Base-by-base conservation (phyloP, 1,284 basidiomycete species). In the Naganishia liquefaciens region DNA sequence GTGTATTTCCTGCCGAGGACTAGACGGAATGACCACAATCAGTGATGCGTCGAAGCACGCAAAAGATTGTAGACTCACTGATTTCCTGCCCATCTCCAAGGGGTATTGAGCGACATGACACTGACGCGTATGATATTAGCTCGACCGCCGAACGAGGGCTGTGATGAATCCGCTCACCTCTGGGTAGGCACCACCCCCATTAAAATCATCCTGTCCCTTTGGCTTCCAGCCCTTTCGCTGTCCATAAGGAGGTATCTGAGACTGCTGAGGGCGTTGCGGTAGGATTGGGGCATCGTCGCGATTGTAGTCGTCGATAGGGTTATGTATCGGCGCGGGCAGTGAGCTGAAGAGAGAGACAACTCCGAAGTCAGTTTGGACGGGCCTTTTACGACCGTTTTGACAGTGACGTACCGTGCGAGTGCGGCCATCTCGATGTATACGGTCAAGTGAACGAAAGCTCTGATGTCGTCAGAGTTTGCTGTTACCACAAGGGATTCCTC, bases 101-200 rank as follows among this genome's bases (percentile, higher is more conserved):
- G 95, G 95, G 80, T 97, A 99, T 77, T 99, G 95, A 13, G 95
- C 95, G 63, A 96, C 82, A 82, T 95, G 93, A 77, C 94, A 97
- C 81, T 79, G 63, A 13, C 2, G 6, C 33, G 19, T 4, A 42
- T 7, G 17, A 13, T 21, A 51, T 53, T n/a, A 53, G 51, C 13
- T 19, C 6, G 3, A 15, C 13, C 4, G 7, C 2, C 33, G 30
- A 30, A 46, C 28, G 44, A n/a, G n/a, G 13, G 6, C 5, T 6
- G 7, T 21, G 25, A 43, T 50, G 19, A 27, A 57, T 44, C 17
- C 43, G 69, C 74, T 67, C 63, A 79, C 77, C 72, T 99, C 95
- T 0, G 96, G 95, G 80, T 91, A 99, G 61, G 94, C 85, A 71
- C 95, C 95, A 70, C 95, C 95, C 74, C 93, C 92, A 55, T 87